phyloP scores from a whole-genome alignment of 1,284 basidiomycete species.

The Leccinum cinnamomeum region DNA sequence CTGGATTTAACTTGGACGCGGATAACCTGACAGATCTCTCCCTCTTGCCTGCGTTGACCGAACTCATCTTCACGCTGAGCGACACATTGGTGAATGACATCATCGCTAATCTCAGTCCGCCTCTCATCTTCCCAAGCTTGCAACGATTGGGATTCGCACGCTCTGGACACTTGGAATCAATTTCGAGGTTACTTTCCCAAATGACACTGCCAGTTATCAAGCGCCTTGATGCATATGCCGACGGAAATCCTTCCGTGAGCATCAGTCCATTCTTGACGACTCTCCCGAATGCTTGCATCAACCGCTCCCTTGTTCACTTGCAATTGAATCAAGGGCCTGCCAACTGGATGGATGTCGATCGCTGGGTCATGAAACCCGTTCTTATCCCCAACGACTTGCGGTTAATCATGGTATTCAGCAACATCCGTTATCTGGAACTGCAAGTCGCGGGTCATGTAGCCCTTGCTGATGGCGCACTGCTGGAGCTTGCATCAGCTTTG shows the following conservation, averaged over 20 bases:
- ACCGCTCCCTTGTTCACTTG: background rate
- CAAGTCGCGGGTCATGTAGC: no score
- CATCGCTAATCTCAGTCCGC: no score
- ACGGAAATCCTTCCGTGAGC: background rate
- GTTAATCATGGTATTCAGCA: no score
- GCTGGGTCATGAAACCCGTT: no score
- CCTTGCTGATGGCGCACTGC: no score
- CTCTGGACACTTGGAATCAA: background rate
- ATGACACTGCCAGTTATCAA: background rate
- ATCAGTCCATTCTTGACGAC: background rate
- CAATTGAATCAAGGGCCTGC: no score
- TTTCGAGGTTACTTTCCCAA: background rate
- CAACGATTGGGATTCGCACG: background rate
- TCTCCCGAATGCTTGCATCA: background rate
- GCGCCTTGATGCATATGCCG: accelerated
- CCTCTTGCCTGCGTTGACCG: no score
- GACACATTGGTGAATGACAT: background rate
- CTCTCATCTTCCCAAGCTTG: background rate
- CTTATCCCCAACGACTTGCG: no score
- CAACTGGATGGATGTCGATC: no score
- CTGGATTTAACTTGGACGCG: background rate
- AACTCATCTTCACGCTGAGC: no score
- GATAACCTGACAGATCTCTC: background rate
- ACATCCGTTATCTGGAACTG: no score
- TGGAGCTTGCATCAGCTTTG: no score